Percentiles rank a stretch among this genome's conserved stretches.
These are phyloP conservation scores for Aspergillus fumigatus DNA, from an alignment of 2,329 filamentous ascomycete species.

Conservation along the genomic window DNA sequence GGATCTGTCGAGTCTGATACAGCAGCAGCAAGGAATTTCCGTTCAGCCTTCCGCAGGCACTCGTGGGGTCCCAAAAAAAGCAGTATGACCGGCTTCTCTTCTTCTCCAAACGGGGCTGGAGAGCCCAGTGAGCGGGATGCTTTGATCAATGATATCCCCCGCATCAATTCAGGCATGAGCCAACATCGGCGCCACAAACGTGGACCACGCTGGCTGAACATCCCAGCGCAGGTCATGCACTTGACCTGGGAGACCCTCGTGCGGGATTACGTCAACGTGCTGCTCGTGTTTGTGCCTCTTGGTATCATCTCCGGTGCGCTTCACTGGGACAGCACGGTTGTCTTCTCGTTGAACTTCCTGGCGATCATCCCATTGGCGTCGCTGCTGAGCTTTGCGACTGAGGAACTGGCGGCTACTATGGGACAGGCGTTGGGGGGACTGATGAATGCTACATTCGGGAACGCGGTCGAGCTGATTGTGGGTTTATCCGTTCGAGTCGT, in stretches of 20 bases:
- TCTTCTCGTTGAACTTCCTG: conserved; percentile 61
- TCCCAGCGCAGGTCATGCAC: conserved; percentile 36
- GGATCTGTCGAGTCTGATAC: conserved; percentile 1
- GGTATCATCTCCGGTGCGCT: conserved; percentile 61
- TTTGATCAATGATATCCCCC: conserved; percentile 23
- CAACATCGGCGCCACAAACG: conserved; percentile 33
- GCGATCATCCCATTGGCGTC: conserved; percentile 61
- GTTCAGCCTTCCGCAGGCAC: conserved; percentile 26
- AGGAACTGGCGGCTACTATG: conserved; percentile 57
- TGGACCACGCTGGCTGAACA: conserved; percentile 33
- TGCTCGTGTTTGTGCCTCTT: conserved; percentile 61
- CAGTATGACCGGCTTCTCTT: conserved; percentile 27
- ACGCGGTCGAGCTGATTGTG: conserved; percentile 66
- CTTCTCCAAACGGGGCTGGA: conserved; percentile 25
- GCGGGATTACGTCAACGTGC: conserved; percentile 54
- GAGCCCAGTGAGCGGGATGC: conserved; percentile 33
- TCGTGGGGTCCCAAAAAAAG: conserved; percentile 22
- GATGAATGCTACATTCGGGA: conserved; percentile 64
- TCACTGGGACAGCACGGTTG: conserved; percentile 51
- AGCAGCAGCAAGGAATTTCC: conserved; percentile 26
- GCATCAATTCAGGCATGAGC: conserved; percentile 18
- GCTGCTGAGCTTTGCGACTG: conserved; percentile 60
- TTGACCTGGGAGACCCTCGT: conserved; percentile 43
- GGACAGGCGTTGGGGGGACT: conserved; percentile 59
- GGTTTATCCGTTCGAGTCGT: conserved; percentile 64